These are phyloP conservation scores for Serendipita sp. DNA, from an alignment of 768 basidiomycete species.

Conservation along the genomic window DNA sequence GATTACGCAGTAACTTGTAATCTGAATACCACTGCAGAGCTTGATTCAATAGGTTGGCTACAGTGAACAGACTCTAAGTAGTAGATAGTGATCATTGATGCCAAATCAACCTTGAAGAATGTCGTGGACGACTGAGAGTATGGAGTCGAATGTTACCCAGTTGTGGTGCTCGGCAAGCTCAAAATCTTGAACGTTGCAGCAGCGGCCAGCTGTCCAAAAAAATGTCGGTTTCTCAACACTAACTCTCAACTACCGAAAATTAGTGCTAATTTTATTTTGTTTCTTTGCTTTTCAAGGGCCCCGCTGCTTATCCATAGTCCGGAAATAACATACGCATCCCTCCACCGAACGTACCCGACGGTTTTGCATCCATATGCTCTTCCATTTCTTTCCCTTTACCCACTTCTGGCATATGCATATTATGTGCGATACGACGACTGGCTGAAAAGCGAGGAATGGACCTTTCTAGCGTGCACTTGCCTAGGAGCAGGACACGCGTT, in stretches of 20 bases:
- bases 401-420: slow-evolving; percentile 79
- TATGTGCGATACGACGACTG: slow-evolving; percentile 80
- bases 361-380: slow-evolving; percentile 55
- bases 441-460: slow-evolving; percentile 93
- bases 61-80: too few relatives aligned
- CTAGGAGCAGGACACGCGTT: slow-evolving; percentile 81
- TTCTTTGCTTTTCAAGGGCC: slow-evolving; percentile 20
- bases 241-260: background rate
- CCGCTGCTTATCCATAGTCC: slow-evolving; percentile 40
- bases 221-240: background rate
- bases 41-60: too few relatives aligned
- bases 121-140: too few relatives aligned
- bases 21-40: too few relatives aligned
- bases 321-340: slow-evolving; percentile 50
- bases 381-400: slow-evolving; percentile 70
- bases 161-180: slow-evolving; percentile 1
- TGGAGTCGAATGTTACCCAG: too few relatives aligned
- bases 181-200: background rate
- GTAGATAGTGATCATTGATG: too few relatives aligned
- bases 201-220: background rate
- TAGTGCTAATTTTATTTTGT: background rate
- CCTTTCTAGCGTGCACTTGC: slow-evolving; percentile 77
- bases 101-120: too few relatives aligned
- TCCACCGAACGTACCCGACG: slow-evolving; percentile 53
- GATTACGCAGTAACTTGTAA: too few relatives aligned